Base-by-base conservation (phyloP, 2,329 filamentous ascomycete genomes). In the Hypoxylon sp. region DNA sequence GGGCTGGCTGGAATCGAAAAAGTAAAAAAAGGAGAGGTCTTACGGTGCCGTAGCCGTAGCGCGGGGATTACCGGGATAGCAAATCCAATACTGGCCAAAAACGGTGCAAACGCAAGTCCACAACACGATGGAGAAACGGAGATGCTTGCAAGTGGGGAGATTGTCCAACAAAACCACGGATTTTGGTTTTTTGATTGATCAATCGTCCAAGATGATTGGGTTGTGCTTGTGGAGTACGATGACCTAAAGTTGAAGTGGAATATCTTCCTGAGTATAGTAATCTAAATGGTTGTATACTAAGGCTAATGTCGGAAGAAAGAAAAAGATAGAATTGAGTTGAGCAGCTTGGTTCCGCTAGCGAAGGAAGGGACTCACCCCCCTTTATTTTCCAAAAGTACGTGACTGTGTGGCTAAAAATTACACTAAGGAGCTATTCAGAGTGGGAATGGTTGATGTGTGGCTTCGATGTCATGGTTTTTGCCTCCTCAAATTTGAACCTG, bases 61-160 rank as follows among this genome's bases (percentile, higher is more conserved):
- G 60, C 52, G 66, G 68, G 65, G 56, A 59, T 67, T 68, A 54
- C 68, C 66, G 52, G 57, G 67, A 65, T 56, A 62, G 68, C 66
- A 49, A 68, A 68, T 62, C 54, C 56, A 62, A 63, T 48, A 67
- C 65, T 49, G 65, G n/a, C n/a, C 56, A 7, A 30, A 50, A 47
- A 56, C 54, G 51, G 34, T 51, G 11, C 4, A 15, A 58, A 41
- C 20, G 49, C 49, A 30, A 32, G 30, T 26, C 19, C 20, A n/a
- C 26, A 32, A 34, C 28, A 64, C 61, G 52, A 58, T 62, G 7
- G 22, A 22, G 43, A 53, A 22, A 62, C 54, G 44, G 54, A 50
- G 8, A 47, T 3, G 13, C 3, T 43, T 20, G 47, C 10, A n/a
- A n/a, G 26, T 37, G 32, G 32, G 32, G 7, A 26, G 24, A 37